A percentile compares a stretch with the other conserved stretches of the same genome.
Conservation (phyloP, 345 rosid genomes). For the Ceriops decandra region DNA sequence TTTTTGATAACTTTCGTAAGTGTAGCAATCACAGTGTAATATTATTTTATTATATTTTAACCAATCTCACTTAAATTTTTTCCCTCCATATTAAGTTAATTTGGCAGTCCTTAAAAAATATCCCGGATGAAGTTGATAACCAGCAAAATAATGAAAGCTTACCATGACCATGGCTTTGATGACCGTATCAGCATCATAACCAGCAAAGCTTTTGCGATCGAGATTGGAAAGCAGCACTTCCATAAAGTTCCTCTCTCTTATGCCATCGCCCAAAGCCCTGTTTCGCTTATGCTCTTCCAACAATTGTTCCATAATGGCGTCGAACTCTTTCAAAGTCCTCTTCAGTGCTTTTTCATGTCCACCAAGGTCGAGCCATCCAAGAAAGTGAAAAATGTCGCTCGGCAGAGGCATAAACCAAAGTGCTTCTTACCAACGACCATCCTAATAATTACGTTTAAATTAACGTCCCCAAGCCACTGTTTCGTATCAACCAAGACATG, state of each 20-base stretch:
- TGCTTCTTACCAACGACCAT: conserved; percentile 36
- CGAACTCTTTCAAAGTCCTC: conserved; percentile 26
- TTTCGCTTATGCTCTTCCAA: conserved; percentile 20
- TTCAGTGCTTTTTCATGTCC: conserved; percentile 39
- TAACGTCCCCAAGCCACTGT: conserved; percentile 31
- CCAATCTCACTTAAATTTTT: too few species aligned
- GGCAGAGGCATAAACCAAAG: conserved; percentile 20
- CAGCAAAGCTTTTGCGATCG: conserved; percentile 16
- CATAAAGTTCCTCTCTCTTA: conserved; percentile 24
- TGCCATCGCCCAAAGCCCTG: neutral
- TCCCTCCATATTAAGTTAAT: too few species aligned
- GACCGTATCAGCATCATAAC: conserved; percentile 30
- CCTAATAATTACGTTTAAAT: conserved; percentile 30
- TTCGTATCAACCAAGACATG: conserved; percentile 25
- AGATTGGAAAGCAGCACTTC: conserved; percentile 31
- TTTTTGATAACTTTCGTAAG: too few species aligned
- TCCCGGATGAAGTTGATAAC: too few species aligned
- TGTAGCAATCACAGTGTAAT: too few species aligned
- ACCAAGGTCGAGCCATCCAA: conserved; percentile 36
- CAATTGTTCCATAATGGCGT: conserved; percentile 19
- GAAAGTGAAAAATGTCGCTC: conserved; percentile 30
- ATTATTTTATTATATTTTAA: too few species aligned
- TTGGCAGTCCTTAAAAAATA: neutral
- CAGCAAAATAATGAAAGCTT: neutral
- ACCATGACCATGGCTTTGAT: conserved; percentile 8